A percentile compares a stretch with the other conserved stretches of the same genome.
Conservation (phyloP, 352 stramenopile species). For the Globisporangium nunn region DNA sequence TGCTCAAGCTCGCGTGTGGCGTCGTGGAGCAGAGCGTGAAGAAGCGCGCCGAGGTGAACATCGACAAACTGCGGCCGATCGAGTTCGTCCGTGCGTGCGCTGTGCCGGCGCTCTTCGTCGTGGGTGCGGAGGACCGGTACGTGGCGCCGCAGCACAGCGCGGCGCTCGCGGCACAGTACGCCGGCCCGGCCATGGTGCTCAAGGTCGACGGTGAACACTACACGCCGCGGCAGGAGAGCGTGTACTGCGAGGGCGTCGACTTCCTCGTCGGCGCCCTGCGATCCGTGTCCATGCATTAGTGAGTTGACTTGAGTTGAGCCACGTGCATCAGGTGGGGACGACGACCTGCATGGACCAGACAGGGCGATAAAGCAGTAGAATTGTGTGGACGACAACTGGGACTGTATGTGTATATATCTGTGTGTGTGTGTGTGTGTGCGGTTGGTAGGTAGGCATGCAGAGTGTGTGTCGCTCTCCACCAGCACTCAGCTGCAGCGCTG, state of each 20-base stretch:
- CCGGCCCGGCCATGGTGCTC: conserved; percentile 38
- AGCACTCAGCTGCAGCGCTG: conserved; percentile 3
- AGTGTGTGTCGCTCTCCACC: not conserved
- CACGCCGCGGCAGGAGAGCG: conserved; percentile 24
- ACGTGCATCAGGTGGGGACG: too few relatives aligned
- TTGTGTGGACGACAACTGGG: too few relatives aligned
- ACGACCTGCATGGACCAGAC: too few relatives aligned
- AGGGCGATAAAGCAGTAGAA: too few relatives aligned
- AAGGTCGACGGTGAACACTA: conserved; percentile 69
- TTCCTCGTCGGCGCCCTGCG: conserved; percentile 48
- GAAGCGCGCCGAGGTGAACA: conserved; percentile 67
- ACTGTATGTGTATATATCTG: not conserved
- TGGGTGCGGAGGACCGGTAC: conserved; percentile 59
- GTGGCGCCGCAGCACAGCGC: conserved; percentile 60
- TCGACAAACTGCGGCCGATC: conserved; percentile 58
- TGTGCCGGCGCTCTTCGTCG: conserved; percentile 66
- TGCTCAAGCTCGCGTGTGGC: conserved; percentile 59
- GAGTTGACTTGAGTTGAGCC: too few relatives aligned
- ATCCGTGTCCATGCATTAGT: conserved; percentile 22
- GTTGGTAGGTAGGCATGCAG: not conserved
- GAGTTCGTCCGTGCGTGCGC: conserved; percentile 66
- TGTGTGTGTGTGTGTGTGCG: not conserved
- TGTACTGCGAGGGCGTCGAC: conserved; percentile 52
- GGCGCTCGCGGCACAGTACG: conserved; percentile 53
- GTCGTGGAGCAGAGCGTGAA: conserved; percentile 73